phyloP scores from a whole-genome alignment of 352 stramenopile genomes.

The Pythium rishiriense region DNA sequence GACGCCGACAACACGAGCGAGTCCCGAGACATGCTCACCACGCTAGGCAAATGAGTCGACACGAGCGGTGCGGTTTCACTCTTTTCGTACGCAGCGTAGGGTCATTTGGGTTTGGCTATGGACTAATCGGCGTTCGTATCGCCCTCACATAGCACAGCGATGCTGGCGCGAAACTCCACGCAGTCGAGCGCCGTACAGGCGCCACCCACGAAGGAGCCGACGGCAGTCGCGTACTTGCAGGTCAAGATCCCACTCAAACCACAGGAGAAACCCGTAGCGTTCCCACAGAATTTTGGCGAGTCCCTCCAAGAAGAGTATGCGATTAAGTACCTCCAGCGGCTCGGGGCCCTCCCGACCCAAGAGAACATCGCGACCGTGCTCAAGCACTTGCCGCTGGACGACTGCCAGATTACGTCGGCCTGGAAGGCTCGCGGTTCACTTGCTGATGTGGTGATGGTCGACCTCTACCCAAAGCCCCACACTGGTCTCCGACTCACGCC shows the following conservation, averaged over 20 bases:
- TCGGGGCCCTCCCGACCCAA: slow-evolving; percentile 45
- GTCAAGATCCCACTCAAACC: slow-evolving; percentile 57
- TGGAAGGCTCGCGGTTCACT: slow-evolving; percentile 64
- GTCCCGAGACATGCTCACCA: neutral
- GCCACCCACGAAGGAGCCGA: slow-evolving; percentile 29
- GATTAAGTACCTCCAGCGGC: slow-evolving; percentile 67
- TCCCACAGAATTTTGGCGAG: slow-evolving; percentile 46
- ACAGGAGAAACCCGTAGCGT: slow-evolving; percentile 43
- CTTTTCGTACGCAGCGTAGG: neutral
- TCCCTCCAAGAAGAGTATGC: slow-evolving; percentile 66
- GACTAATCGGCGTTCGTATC: neutral
- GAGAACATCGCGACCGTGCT: slow-evolving; percentile 68
- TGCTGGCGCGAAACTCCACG: neutral
- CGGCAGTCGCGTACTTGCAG: slow-evolving; percentile 45
- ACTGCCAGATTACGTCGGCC: slow-evolving; percentile 52
- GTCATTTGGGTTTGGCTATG: too few relatives aligned
- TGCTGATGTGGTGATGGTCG: slow-evolving; percentile 51
- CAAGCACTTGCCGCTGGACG: slow-evolving; percentile 61
- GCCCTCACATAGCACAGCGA: neutral
- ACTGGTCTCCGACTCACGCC: neutral
- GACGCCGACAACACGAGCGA: neutral
- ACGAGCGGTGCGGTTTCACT: slow-evolving; percentile 13
- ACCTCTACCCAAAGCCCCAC: slow-evolving; percentile 42
- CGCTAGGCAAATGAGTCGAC: slow-evolving; percentile 20
- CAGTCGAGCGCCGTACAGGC: slow-evolving; percentile 14